phyloP scores from a whole-genome alignment of 2,329 filamentous ascomycete species.

The Aspergillus sp. region DNA sequence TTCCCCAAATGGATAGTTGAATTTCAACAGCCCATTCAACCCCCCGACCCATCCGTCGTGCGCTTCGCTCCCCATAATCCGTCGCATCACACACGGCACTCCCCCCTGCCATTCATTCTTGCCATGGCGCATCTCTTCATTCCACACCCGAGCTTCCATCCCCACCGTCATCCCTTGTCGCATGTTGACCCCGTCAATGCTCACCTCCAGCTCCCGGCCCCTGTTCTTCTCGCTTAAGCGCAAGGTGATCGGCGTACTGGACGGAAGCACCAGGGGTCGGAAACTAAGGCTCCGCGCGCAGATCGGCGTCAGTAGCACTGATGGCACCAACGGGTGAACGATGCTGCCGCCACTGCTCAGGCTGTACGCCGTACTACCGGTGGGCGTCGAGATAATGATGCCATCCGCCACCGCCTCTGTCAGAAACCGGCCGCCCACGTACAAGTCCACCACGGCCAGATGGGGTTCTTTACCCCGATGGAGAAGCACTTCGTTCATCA shows the following conservation, averaged over 20 bases:
- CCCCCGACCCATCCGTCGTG: constrained; percentile 98
- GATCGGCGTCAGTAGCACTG: constrained; percentile 87
- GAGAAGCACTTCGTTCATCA: constrained; percentile 93
- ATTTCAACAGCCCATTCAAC: constrained; percentile 88
- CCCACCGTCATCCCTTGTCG: constrained; percentile 67
- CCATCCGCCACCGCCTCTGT: constrained; percentile 95
- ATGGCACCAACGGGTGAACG: constrained; percentile 87
- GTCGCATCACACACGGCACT: constrained; percentile 85
- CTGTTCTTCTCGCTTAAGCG: constrained; percentile 78
- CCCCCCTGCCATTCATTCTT: constrained; percentile 66
- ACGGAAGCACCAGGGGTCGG: constrained; percentile 81
- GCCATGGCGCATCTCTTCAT: constrained; percentile 66
- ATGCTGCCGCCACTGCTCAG: constrained; percentile 91
- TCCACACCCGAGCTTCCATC: constrained; percentile 83
- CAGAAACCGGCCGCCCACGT: constrained; percentile 81
- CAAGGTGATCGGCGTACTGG: constrained; percentile 79
- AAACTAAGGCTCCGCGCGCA: constrained; percentile 91
- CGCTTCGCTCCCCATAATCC: constrained; percentile 48
- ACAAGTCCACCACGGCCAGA: constrained; percentile 87
- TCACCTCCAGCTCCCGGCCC: constrained; percentile 72
- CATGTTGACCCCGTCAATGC: constrained; percentile 69
- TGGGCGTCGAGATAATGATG: constrained; percentile 90
- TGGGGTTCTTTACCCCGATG: constrained; percentile 89
- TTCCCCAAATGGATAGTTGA: constrained; percentile 94
- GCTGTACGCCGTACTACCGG: constrained; percentile 91